These are phyloP conservation scores for Dictyostelium brefeldianum DNA, from an alignment of 78 protist species.

Conservation along the genomic window DNA sequence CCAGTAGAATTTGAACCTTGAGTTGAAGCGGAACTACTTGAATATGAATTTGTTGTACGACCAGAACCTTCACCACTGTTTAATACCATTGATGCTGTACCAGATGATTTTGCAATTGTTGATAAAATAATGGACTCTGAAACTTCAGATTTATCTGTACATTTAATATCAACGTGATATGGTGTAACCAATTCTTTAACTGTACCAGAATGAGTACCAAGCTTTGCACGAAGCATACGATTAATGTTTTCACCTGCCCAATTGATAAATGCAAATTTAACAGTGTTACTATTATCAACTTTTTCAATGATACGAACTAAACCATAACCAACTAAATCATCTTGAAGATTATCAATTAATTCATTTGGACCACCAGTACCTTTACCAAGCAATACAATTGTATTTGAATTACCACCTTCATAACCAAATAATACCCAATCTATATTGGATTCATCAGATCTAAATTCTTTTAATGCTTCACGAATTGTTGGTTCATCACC, in stretches of 20 bases:
- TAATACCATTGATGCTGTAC: conserved; percentile 42
- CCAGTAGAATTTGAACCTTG: background rate
- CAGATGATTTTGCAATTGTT: conserved; percentile 44
- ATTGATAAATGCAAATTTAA: conserved; percentile 74
- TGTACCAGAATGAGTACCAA: conserved; percentile 56
- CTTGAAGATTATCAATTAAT: conserved; percentile 12
- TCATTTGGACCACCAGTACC: conserved; percentile 62
- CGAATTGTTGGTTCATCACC: conserved; percentile 59
- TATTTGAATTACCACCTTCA: conserved; percentile 71
- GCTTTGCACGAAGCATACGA: conserved; percentile 75
- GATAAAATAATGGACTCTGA: conserved; percentile 50
- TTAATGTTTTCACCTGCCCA: conserved; percentile 65
- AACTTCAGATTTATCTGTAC: conserved; percentile 40
- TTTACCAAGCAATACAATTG: conserved; percentile 46
- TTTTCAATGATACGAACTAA: conserved; percentile 69
- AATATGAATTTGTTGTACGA: background rate
- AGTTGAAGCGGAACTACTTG: background rate
- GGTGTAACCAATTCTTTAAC: conserved; percentile 66
- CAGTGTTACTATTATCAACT: conserved; percentile 77
- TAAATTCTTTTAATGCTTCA: conserved; percentile 69
- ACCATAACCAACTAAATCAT: conserved; percentile 71
- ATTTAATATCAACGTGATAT: conserved; percentile 81
- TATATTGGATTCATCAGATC: conserved; percentile 57
- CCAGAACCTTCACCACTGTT: background rate
- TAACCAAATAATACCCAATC: conserved; percentile 84